Conservation (phyloP, 305 asterid genomes). For the Ilex paraguariensis region DNA sequence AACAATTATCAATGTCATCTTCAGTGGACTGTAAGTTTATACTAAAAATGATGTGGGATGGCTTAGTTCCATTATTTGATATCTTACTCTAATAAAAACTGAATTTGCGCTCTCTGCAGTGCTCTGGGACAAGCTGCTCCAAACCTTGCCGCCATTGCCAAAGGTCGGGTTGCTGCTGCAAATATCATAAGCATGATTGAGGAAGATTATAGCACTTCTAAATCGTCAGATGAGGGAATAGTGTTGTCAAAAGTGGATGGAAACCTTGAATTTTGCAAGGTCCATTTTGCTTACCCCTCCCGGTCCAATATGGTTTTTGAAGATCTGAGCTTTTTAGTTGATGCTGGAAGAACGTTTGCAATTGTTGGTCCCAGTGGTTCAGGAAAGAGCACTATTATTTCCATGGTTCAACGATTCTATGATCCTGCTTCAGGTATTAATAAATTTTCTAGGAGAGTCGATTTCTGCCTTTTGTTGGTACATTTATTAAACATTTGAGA, state of each 20-base stretch:
- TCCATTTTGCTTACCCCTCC: slow-evolving; percentile 51
- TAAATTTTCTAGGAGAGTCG: slow-evolving; percentile 1
- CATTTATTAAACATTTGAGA: slow-evolving; percentile 6
- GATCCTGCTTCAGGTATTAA: slow-evolving; percentile 50
- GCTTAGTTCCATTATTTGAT: not conserved
- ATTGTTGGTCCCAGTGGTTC: slow-evolving; percentile 56
- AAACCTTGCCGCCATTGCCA: slow-evolving; percentile 55
- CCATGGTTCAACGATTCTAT: slow-evolving; percentile 49
- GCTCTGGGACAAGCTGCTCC: slow-evolving; percentile 80
- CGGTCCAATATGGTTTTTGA: slow-evolving; percentile 43
- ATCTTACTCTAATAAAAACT: not conserved
- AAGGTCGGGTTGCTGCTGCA: slow-evolving; percentile 54
- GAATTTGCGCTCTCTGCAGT: slow-evolving; percentile 23
- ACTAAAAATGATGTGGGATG: not conserved
- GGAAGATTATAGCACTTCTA: slow-evolving; percentile 24
- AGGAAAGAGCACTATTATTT: slow-evolving; percentile 52
- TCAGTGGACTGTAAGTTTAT: slow-evolving; percentile 59
- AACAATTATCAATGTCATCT: slow-evolving; percentile 54
- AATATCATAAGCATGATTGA: slow-evolving; percentile 43
- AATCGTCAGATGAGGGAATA: slow-evolving; percentile 27
- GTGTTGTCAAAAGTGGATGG: slow-evolving; percentile 34
- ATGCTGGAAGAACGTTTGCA: slow-evolving; percentile 51
- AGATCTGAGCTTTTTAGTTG: slow-evolving; percentile 41
- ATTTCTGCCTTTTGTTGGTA: slow-evolving; percentile 5
- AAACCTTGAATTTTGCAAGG: slow-evolving; percentile 37